A percentile compares a stretch with the other conserved stretches of the same genome.
These are phyloP conservation scores for Annona squamosa DNA, from an alignment of 164 flowering plant species.

Conservation along the genomic window DNA sequence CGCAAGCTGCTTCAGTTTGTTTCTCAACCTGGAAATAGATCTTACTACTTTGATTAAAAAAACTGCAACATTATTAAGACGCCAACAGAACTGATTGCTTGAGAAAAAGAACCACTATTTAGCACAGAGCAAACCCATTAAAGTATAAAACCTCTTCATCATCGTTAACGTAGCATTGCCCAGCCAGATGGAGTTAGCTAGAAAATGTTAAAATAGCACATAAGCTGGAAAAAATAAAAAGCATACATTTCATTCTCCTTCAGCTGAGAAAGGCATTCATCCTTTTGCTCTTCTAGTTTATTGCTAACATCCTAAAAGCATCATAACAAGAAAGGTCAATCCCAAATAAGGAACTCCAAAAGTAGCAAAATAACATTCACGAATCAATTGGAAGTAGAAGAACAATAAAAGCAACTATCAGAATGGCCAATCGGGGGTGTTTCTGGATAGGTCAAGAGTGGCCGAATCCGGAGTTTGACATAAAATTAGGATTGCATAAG, in stretches of 20 bases:
- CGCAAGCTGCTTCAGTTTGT: constrained; percentile 67
- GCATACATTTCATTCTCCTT: constrained; percentile 96
- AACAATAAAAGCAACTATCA: too few species aligned
- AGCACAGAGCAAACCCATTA: background rate
- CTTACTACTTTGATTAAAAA: background rate
- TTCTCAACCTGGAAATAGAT: constrained; percentile 53
- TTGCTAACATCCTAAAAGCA: constrained; percentile 69
- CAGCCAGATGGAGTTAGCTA: background rate
- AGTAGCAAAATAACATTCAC: background rate
- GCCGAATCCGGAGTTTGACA: too few species aligned
- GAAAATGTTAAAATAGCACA: background rate
- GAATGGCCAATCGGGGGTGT: background rate
- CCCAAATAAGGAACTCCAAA: background rate
- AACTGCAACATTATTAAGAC: background rate
- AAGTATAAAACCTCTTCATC: background rate
- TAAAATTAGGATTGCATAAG: too few species aligned
- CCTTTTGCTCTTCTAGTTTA: constrained; percentile 86
- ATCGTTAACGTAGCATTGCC: background rate
- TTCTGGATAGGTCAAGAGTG: too few species aligned
- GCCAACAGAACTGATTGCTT: background rate
- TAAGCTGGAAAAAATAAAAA: background rate
- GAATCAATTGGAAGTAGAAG: background rate
- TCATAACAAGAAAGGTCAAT: background rate
- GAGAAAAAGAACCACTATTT: background rate
- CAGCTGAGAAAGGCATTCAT: constrained; percentile 72